Conservation (phyloP, 2,329 filamentous ascomycete genomes). For the Phialemonium atrogriseum region DNA sequence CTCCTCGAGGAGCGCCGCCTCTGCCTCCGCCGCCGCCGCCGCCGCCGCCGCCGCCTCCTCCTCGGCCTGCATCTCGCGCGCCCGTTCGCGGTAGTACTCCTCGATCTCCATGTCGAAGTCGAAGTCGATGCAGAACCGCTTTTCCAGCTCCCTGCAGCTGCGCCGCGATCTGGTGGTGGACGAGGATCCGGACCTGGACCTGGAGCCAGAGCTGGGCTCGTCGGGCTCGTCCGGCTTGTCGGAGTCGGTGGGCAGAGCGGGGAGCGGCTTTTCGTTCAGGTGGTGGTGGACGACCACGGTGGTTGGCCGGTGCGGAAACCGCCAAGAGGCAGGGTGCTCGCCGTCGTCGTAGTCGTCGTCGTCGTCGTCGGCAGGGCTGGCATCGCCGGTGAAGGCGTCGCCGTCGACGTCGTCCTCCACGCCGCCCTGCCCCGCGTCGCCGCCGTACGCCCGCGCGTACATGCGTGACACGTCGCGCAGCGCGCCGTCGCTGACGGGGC, state of each 20-base stretch:
- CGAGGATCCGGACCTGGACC: too few species aligned
- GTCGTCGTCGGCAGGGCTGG: slow-evolving; percentile 11
- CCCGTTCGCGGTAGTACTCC: slow-evolving; percentile 1
- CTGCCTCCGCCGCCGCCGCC: not conserved
- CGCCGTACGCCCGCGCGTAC: slow-evolving; percentile 48
- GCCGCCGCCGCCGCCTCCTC: slow-evolving; percentile 2
- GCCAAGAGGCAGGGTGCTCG: too few species aligned
- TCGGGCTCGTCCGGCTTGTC: too few species aligned
- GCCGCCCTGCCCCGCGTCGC: slow-evolving; percentile 8
- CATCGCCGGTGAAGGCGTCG: too few species aligned
- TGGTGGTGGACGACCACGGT: too few species aligned
- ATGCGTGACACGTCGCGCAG: slow-evolving; percentile 46
- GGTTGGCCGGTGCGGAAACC: too few species aligned
- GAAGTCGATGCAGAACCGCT: not conserved
- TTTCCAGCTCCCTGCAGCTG: too few species aligned
- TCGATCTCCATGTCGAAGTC: slow-evolving; percentile 1
- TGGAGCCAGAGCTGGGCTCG: too few species aligned
- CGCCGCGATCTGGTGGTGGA: too few species aligned
- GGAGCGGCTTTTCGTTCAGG: too few species aligned
- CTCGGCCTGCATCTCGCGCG: not conserved
- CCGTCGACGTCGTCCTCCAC: slow-evolving; percentile 15
- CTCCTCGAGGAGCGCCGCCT: not conserved
- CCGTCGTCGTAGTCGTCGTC: too few species aligned
- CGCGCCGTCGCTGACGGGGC: slow-evolving; percentile 35
- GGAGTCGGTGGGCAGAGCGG: too few species aligned